Evolutionary conservation across 257 asterid species (phyloP).

Genomic region (Coffea canephora): DNA sequence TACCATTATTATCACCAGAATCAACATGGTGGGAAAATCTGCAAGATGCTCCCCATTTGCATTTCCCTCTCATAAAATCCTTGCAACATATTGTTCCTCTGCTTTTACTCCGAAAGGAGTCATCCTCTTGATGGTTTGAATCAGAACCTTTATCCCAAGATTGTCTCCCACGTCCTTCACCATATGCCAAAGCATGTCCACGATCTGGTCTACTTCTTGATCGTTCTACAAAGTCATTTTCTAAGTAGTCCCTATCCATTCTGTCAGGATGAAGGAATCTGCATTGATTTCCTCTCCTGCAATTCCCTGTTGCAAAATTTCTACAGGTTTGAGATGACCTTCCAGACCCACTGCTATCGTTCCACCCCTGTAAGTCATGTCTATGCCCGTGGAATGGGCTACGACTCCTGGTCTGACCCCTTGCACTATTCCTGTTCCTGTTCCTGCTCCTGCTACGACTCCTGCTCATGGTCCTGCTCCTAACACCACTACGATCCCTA

Average conservation of each 20-base stretch:
- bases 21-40: conserved; percentile 63
- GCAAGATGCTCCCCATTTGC: conserved; percentile 80
- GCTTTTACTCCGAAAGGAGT: conserved; percentile 41
- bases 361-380: conserved; percentile 54
- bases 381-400: conserved; percentile 53
- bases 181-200: conserved; percentile 36
- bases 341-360: conserved; percentile 50
- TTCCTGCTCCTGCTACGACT: conserved; percentile 44
- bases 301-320: conserved; percentile 56
- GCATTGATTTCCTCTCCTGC: conserved; percentile 80
- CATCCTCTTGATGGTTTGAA: conserved; percentile 46
- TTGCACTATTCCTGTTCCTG: conserved; percentile 40
- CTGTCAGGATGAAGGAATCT: conserved; percentile 58
- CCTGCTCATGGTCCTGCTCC: conserved; percentile 32
- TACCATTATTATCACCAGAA: conserved; percentile 42
- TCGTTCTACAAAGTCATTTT: conserved; percentile 42
- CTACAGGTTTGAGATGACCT: conserved; percentile 62
- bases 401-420: conserved; percentile 49
- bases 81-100: conserved; percentile 56
- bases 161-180: conserved; percentile 44
- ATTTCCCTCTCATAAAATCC: conserved; percentile 58
- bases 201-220: conserved; percentile 46
- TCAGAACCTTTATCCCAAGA: conserved; percentile 41
- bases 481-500: conserved; percentile 24
- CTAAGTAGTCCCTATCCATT: conserved; percentile 36